Conservation (phyloP, 495 filamentous ascomycete genomes). For the Talaromyces trachyspermus region DNA sequence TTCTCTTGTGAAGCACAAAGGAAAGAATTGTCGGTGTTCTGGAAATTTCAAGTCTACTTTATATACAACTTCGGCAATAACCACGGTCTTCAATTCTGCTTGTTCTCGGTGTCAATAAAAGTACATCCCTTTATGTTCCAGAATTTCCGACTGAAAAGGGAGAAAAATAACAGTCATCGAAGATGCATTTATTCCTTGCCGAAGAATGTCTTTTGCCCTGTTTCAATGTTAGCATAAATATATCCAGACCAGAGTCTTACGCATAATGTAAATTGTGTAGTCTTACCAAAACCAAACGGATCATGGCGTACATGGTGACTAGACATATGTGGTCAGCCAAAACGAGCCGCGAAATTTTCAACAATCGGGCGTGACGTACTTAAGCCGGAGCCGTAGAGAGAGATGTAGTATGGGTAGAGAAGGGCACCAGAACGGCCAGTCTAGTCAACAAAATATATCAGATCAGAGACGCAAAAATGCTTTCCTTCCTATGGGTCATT, state of each 20-base stretch:
- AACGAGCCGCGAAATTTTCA: background rate
- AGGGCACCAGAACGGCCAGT: slow-evolving; percentile 57
- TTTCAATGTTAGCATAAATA: background rate
- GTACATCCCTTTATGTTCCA: slow-evolving; percentile 20
- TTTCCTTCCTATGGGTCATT: slow-evolving; percentile 55
- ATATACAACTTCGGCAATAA: slow-evolving; percentile 39
- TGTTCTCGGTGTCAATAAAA: slow-evolving; percentile 28
- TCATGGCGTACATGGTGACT: slow-evolving; percentile 51
- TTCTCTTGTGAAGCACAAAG: background rate
- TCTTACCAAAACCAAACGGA: slow-evolving; percentile 50
- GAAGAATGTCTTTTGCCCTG: slow-evolving; percentile 86
- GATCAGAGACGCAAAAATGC: slow-evolving; percentile 1
- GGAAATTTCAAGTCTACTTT: slow-evolving; percentile 17
- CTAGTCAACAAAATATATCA: slow-evolving; percentile 46
- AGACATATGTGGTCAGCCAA: slow-evolving; percentile 17
- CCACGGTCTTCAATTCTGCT: slow-evolving; percentile 24
- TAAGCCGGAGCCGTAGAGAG: slow-evolving; percentile 48
- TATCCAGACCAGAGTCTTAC: slow-evolving; percentile 10
- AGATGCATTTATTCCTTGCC: slow-evolving; percentile 48
- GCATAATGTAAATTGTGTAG: background rate
- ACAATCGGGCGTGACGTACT: background rate
- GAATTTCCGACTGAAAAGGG: slow-evolving; percentile 17
- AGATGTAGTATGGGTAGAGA: slow-evolving; percentile 66
- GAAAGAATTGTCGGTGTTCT: background rate
- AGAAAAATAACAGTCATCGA: slow-evolving; percentile 10